Evolutionary conservation across 192 early-diverging fungal genomes (phyloP), one percentile per base, ranked within the genome.

Genomic region (Rhizoclosmatium globosum): DNA sequence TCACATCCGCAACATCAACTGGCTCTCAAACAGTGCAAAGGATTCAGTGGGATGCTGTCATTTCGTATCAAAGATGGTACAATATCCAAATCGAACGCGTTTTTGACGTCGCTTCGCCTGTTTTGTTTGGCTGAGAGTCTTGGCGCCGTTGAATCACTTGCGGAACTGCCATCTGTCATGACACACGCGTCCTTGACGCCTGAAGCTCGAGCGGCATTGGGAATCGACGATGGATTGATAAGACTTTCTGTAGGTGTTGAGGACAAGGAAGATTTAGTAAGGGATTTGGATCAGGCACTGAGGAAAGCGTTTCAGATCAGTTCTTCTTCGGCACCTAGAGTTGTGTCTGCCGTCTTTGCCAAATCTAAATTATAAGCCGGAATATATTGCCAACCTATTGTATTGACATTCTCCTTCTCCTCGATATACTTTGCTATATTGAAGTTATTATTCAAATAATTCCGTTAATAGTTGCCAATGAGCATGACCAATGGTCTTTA

Each of bases 71-170:
- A 92, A 82, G 72, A 80, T 60, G 95, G 94, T 62, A 85, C 90
- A 80, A 85, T 96, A 1, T 86, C 89, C 21, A 91, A 91, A 3
- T 94, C 93, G 71, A 96, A 98, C 83, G 84, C 79, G 50, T 98
- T 99, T 88, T 87, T 99, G 64, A 83, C 90, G 62, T 79, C 88
- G 73, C 90, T 95, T 50, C 4, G 90, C 67, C 84, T 95, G 81
- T 96, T 99, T 77, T 95, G 95, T 31, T 85, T 99, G 42, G 98
- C 98, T n/a, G 98, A 99, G 85, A 94, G 92, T 67, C 87, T 99
- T 45, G 98, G 97, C 78, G 95, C 96, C 68, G 96, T 99, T 7
- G 98, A 99, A 89, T 92, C 91, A 45, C 86, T 99, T 78, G 94
- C 94, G 47, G 97, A 98, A 87, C 89, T 97, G 76, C 98, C 98